Conservation (phyloP, 805 yeast species). For the Metahyphopichia silvanorum region DNA sequence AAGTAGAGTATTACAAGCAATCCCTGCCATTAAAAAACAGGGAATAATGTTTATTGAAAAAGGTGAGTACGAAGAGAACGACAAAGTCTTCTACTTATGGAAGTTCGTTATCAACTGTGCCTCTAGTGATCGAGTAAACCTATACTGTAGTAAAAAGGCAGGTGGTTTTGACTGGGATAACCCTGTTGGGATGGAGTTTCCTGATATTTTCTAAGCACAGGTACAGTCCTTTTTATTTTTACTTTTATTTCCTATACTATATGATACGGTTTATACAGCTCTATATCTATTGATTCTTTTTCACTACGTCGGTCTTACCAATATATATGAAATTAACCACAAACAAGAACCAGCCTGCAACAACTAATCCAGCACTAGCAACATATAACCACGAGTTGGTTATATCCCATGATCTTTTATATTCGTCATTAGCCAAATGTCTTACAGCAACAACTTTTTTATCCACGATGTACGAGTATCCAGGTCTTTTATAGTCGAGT, state of each 20-base stretch:
- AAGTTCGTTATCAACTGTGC: too few species aligned
- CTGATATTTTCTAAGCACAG: too few species aligned
- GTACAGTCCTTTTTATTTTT: too few species aligned
- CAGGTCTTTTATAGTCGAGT: slow-evolving; percentile 74
- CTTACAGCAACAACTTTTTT: slow-evolving; percentile 76
- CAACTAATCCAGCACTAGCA: slow-evolving; percentile 65
- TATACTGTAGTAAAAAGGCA: slow-evolving; percentile 14
- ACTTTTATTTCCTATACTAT: too few species aligned
- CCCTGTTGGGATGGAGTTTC: too few species aligned
- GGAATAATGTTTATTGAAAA: slow-evolving; percentile 9
- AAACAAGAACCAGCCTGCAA: slow-evolving; percentile 73
- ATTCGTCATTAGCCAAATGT: slow-evolving; percentile 95
- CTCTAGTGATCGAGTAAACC: slow-evolving; percentile 17
- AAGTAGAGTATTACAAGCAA: slow-evolving; percentile 4
- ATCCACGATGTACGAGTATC: slow-evolving; percentile 65
- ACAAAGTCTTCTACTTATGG: too few species aligned
- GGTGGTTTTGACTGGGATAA: slow-evolving; percentile 16
- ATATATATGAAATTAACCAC: slow-evolving; percentile 59
- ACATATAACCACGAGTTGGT: slow-evolving; percentile 92
- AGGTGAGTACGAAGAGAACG: slow-evolving; percentile 8
- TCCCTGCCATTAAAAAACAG: background rate
- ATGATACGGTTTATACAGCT: background rate
- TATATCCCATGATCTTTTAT: slow-evolving; percentile 88
- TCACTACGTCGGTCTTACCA: slow-evolving; percentile 21
- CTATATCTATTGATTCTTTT: slow-evolving; percentile 21